phyloP scores from a whole-genome alignment of 495 filamentous ascomycete species.

The Chaetomium cochliodes region DNA sequence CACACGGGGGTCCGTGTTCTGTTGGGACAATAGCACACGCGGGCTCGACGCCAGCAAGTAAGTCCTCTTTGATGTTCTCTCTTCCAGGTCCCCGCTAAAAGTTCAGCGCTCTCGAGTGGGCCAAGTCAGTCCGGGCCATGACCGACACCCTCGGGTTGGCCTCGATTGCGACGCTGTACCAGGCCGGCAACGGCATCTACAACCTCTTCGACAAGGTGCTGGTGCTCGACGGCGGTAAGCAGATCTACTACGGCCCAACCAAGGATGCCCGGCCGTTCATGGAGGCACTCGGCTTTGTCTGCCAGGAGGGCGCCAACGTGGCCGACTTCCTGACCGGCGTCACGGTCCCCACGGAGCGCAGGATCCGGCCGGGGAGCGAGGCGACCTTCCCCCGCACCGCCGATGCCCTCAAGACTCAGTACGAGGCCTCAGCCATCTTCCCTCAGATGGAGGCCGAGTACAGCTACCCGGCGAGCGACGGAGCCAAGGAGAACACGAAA shows the following conservation, averaged over 20 bases:
- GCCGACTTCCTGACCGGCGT: conserved; percentile 60
- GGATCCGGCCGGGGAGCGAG: conserved; percentile 33
- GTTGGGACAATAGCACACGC: conserved; percentile 55
- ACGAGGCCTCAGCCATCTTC: conserved; percentile 43
- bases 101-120: conserved; percentile 50
- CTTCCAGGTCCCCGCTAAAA: background rate
- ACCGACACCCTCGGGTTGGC: conserved; percentile 57
- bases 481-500: conserved; percentile 46
- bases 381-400: conserved; percentile 49
- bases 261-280: conserved; percentile 57
- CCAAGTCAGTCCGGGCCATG: conserved; percentile 47
- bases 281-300: conserved; percentile 49
- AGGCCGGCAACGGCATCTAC: conserved; percentile 67
- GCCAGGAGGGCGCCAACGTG: conserved; percentile 52
- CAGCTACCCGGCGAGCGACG: conserved; percentile 47
- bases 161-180: conserved; percentile 67
- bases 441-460: conserved; percentile 47
- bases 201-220: conserved; percentile 61
- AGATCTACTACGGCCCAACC: conserved; percentile 61
- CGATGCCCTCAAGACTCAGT: conserved; percentile 40
- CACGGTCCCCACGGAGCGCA: conserved; percentile 32
- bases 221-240: conserved; percentile 62
- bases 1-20: conserved; percentile 38
- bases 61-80: conserved; percentile 7
- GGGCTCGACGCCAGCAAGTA: conserved; percentile 47